Percentiles rank a stretch among this genome's conserved stretches.
These are phyloP conservation scores for Vitis amurensis DNA, from an alignment of 164 flowering plant genomes.

Conservation along the genomic window DNA sequence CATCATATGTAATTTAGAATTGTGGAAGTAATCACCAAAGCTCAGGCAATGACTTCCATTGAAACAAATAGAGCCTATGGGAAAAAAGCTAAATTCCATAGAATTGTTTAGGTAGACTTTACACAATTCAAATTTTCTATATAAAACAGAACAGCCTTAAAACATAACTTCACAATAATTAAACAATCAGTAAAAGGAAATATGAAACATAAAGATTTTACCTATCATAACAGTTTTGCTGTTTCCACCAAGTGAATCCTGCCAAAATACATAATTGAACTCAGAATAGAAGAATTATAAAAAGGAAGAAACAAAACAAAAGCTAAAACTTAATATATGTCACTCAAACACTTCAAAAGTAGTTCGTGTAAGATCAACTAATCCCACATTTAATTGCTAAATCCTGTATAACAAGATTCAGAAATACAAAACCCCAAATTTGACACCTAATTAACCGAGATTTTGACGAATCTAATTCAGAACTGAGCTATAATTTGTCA, in stretches of 20 bases:
- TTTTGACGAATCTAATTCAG: background rate
- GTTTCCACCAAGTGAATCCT: conserved; percentile 94
- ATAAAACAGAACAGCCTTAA: background rate
- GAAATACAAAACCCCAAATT: background rate
- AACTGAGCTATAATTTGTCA: background rate
- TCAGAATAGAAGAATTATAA: background rate
- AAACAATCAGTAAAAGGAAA: background rate
- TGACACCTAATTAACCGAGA: background rate
- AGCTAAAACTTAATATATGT: background rate
- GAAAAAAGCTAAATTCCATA: background rate
- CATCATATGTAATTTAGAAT: background rate
- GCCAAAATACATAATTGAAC: conserved; percentile 23
- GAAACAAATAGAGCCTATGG: background rate
- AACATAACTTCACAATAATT: background rate
- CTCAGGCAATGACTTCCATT: background rate
- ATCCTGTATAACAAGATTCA: background rate
- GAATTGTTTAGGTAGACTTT: background rate
- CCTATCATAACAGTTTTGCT: conserved; percentile 91
- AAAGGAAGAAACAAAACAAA: background rate
- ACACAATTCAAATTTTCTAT: background rate
- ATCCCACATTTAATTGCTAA: background rate
- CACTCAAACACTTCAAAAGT: background rate
- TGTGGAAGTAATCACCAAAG: background rate
- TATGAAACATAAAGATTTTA: conserved; percentile 11
- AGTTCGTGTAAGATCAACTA: background rate